Percentiles rank a stretch among this genome's conserved stretches.
Conservation (phyloP, 495 filamentous ascomycete genomes). For the Aspergillus avenaceus region DNA sequence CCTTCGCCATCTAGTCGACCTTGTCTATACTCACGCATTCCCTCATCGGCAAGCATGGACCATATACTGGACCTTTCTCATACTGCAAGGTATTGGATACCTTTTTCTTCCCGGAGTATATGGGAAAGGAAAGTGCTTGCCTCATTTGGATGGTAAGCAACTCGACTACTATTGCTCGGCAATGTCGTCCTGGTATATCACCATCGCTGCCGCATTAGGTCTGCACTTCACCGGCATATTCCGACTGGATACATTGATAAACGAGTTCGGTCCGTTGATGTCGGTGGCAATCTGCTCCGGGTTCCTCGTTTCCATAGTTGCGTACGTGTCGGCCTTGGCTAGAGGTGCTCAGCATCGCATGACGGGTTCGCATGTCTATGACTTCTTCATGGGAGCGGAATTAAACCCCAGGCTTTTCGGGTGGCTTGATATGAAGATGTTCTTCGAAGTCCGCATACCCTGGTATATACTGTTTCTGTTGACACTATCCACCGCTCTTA, state of each 20-base stretch:
- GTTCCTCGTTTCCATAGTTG: conserved; percentile 69
- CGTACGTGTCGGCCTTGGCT: conserved; percentile 71
- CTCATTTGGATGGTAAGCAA: conserved; percentile 69
- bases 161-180: conserved; percentile 88
- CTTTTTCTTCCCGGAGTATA: conserved; percentile 75
- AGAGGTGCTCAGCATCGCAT: conserved; percentile 83
- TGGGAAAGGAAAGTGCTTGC: conserved; percentile 74
- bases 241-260: conserved; percentile 76
- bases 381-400: conserved; percentile 99
- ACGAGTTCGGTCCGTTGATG: conserved; percentile 85
- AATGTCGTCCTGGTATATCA: conserved; percentile 74
- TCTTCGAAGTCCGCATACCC: conserved; percentile 91
- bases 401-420: conserved; percentile 88
- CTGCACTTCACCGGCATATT: conserved; percentile 78
- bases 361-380: conserved; percentile 88
- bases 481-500: conserved; percentile 68
- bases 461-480: conserved; percentile 91
- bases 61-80: conserved; percentile 83
- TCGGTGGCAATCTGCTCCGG: conserved; percentile 83
- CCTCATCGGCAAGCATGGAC: conserved; percentile 70
- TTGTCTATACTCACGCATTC: conserved; percentile 74
- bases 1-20: conserved; percentile 52
- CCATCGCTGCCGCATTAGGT: conserved; percentile 57
- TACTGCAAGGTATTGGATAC: conserved; percentile 72
- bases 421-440: conserved; percentile 96